Base-by-base conservation (phyloP, 192 early-diverging fungal species). In the Kickxella alabastrina region DNA sequence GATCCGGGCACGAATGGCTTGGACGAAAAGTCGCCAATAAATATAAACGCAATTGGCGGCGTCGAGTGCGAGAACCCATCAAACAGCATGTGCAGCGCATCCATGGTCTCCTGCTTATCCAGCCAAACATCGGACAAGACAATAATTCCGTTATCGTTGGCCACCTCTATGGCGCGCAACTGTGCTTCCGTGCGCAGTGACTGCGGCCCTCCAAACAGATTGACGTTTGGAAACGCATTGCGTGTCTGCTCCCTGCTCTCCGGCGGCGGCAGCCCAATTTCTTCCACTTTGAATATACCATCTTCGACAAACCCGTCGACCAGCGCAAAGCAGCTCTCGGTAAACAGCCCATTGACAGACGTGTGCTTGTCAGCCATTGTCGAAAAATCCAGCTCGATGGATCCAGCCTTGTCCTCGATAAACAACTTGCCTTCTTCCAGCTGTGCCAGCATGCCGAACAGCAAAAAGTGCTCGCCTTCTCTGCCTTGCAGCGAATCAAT, bases 381-480 rank as follows among this genome's bases (percentile, higher is more conserved):
- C 17, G 68, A 49, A 35, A 92, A 59, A 43, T 90, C 83, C 21
- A 97, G 70, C 65, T 89, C 83, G 36, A 97, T 85, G 24, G 80
- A 78, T 6, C 79, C 82, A 32, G 88, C 86, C 27, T 80, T 78
- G 64, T 97, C 93, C 75, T 97, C 93, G 23, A 97, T 68, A 73
- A 82, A 86, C 42, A 86, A 76, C 43, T 83, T 88, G 3, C 90
- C 90, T 52, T 89, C 87, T 37, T 86, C 78, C 32, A 89, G 76
- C 64, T 84, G 82, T 18, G 91, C 82, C 27, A 97, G 73, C 91
- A 97, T 92, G 3, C 93, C 93, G 66, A 93, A 85, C 32, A 93
- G 65, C 19, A 92, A 42, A 53, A 87, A 92, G 27, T 62, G 56
- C 50, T 78, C 84, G 48, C 67, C 82, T 47, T 79, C 81, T 31